These are phyloP conservation scores for Erucastrum elatum DNA, from an alignment of 345 rosid genomes.

Conservation along the genomic window DNA sequence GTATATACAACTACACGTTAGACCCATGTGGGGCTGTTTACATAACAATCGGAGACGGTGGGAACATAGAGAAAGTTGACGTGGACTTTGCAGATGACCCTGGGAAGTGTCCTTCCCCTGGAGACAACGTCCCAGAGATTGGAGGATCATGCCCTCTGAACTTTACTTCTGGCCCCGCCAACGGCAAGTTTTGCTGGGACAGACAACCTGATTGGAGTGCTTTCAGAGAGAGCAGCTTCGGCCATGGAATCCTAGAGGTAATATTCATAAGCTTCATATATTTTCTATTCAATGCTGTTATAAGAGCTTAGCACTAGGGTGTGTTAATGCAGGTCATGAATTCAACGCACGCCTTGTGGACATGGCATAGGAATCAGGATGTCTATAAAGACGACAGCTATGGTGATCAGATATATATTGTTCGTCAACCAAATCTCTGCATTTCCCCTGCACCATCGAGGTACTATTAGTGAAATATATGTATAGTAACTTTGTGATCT, in stretches of 20 bases:
- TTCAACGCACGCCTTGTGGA: constrained; percentile 79
- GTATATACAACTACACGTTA: constrained; percentile 71
- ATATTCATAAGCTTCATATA: not conserved
- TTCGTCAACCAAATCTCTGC: constrained; percentile 64
- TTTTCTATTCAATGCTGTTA: not conserved
- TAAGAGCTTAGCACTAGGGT: not conserved
- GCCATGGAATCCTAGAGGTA: constrained; percentile 89
- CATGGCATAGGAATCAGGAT: constrained; percentile 90
- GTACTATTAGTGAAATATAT: constrained; percentile 6
- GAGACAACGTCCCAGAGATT: constrained; percentile 61
- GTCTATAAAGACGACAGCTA: constrained; percentile 48
- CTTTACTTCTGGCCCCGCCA: constrained; percentile 75
- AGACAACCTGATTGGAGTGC: constrained; percentile 90
- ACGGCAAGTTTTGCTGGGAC: constrained; percentile 80
- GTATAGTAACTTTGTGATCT: constrained; percentile 9
- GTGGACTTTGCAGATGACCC: constrained; percentile 75
- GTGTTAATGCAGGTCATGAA: constrained; percentile 58
- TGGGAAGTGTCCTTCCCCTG: constrained; percentile 72
- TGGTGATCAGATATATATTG: constrained; percentile 76
- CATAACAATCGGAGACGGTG: constrained; percentile 85
- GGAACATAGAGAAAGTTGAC: constrained; percentile 76
- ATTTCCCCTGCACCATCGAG: constrained; percentile 30
- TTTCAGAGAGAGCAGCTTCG: constrained; percentile 86
- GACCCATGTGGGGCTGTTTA: constrained; percentile 77
- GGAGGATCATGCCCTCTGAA: constrained; percentile 69